Evolutionary conservation across 2,329 filamentous ascomycete species (phyloP).

Genomic region (Huntiella savannae): DNA sequence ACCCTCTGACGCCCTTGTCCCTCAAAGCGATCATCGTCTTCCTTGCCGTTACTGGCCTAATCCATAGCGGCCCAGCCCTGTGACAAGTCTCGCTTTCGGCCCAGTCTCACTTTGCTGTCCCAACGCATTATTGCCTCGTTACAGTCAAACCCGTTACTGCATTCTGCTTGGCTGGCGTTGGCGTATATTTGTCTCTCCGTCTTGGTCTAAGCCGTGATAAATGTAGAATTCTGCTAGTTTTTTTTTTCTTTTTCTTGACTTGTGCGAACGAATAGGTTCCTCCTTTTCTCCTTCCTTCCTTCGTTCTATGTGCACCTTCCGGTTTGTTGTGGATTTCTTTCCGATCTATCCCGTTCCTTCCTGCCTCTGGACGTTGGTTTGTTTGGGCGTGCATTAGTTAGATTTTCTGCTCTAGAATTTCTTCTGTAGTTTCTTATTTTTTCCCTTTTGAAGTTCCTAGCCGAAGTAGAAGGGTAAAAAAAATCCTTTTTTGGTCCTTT

Average conservation of each 20-base stretch:
- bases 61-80: neutral
- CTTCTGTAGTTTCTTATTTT: neutral
- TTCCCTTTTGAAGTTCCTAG: slow-evolving; percentile 2
- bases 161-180: no score
- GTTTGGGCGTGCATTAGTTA: neutral
- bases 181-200: no score
- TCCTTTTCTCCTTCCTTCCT: slow-evolving; percentile 1
- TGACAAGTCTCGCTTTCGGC: neutral
- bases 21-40: neutral
- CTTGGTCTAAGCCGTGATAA: no score
- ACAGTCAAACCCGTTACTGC: no score
- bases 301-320: neutral
- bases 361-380: neutral
- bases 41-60: neutral
- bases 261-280: neutral
- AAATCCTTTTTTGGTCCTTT: neutral
- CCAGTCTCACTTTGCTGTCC: neutral
- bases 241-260: no score
- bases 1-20: neutral
- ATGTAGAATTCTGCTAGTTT: no score
- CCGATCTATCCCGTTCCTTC: neutral
- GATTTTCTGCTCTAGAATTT: neutral
- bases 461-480: neutral
- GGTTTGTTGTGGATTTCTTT: neutral
- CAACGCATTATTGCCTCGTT: no score